Conservation (phyloP, 768 basidiomycete genomes). For the Tremella yokohamensis region DNA sequence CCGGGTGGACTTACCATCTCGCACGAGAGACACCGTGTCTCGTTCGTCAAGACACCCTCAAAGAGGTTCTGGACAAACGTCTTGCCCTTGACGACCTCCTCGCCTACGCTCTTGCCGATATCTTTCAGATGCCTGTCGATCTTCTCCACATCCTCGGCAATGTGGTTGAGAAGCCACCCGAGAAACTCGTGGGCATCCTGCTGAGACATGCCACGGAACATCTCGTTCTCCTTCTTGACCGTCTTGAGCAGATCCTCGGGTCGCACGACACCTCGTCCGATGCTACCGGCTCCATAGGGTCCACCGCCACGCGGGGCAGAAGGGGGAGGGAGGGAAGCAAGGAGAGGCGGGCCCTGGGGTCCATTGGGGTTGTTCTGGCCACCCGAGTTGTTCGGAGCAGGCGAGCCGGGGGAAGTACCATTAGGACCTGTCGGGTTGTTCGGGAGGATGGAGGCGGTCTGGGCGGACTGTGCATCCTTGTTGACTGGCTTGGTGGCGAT, state of each 20-base stretch:
- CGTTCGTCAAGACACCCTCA: constrained; percentile 89
- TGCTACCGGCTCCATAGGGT: constrained; percentile 46
- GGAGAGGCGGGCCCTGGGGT: constrained; percentile 39
- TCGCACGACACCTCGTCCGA: constrained; percentile 67
- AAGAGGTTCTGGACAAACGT: constrained; percentile 90
- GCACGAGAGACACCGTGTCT: constrained; percentile 95
- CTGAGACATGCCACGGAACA: constrained; percentile 85
- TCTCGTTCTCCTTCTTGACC: constrained; percentile 84
- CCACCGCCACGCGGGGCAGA: constrained; percentile 47
- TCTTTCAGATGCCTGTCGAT: constrained; percentile 39
- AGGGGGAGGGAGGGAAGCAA: constrained; percentile 44
- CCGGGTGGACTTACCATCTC: constrained; percentile 69
- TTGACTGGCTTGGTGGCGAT: constrained; percentile 47
- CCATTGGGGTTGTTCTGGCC: constrained; percentile 8
- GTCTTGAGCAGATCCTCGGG: constrained; percentile 91
- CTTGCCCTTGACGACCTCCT: constrained; percentile 34
- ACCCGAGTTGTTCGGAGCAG: constrained; percentile 7
- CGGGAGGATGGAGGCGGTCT: constrained; percentile 38
- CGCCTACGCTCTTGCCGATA: constrained; percentile 9
- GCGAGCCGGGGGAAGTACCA: constrained; percentile 9
- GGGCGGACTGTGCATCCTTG: constrained; percentile 23
- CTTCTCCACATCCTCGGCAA: constrained; percentile 87
- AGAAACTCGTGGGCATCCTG: constrained; percentile 99
- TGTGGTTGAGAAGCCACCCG: constrained; percentile 85
- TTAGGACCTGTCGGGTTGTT: constrained; percentile 8